phyloP scores from a whole-genome alignment of 441 rosid species.

The Jatropha multifida region DNA sequence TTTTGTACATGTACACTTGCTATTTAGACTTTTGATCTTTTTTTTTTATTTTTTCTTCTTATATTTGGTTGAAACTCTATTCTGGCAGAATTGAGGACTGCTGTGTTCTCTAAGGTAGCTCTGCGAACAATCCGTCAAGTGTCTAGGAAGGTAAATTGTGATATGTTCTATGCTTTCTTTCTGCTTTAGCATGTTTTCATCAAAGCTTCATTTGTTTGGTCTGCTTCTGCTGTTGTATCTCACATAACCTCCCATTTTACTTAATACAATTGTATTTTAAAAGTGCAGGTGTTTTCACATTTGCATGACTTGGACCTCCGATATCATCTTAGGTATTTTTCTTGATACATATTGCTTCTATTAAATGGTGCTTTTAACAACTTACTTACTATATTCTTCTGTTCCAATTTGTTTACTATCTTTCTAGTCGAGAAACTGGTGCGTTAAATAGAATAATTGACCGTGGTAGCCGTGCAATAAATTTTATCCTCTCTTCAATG shows the following conservation, averaged over 20 bases:
- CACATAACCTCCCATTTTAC: background rate
- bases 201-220: background rate
- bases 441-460: conserved; percentile 84
- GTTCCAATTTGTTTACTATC: conserved; percentile 23
- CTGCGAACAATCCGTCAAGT: conserved; percentile 78
- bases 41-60: conserved; percentile 1
- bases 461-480: conserved; percentile 91
- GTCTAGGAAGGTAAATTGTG: conserved; percentile 64
- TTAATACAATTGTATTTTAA: background rate
- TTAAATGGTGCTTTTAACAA: conserved; percentile 12
- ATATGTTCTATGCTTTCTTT: background rate
- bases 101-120: conserved; percentile 90
- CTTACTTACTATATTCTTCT: conserved; percentile 12
- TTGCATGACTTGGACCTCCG: conserved; percentile 80
- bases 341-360: conserved; percentile 8
- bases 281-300: conserved; percentile 78
- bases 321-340: conserved; percentile 77
- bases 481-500: conserved; percentile 83
- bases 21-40: background rate
- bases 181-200: background rate
- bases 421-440: conserved; percentile 90
- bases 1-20: background rate
- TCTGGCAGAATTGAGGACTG: conserved; percentile 75
- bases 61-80: background rate
- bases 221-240: background rate